phyloP scores from a whole-genome alignment of 2,329 filamentous ascomycete genomes.

The Fusarium mexicanum region DNA sequence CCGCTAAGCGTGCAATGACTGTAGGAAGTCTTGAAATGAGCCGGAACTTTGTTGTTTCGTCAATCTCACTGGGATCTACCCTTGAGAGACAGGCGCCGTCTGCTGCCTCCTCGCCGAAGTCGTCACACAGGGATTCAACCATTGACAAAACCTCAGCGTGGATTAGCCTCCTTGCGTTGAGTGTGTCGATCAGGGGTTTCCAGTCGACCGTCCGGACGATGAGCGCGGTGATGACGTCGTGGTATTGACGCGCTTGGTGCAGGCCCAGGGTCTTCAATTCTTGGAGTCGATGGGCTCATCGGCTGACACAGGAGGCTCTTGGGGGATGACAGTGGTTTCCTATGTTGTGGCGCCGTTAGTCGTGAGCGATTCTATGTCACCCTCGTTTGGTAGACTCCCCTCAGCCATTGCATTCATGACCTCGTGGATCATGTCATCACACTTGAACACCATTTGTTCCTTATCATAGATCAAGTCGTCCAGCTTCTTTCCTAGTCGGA shows the following conservation, averaged over 20 bases:
- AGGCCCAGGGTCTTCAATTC: not conserved
- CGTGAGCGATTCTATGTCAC: not conserved
- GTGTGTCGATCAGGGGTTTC: not conserved
- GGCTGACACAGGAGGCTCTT: not conserved
- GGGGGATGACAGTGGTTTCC: not conserved
- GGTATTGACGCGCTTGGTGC: not conserved
- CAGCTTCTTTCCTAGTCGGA: not conserved
- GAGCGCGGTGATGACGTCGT: not conserved
- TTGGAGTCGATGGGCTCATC: not conserved
- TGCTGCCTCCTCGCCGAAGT: not conserved
- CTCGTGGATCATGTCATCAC: not conserved
- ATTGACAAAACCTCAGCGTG: not conserved
- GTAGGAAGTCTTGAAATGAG: not conserved
- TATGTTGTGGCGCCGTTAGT: too few species aligned
- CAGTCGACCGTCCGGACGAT: not conserved
- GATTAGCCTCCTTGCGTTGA: not conserved
- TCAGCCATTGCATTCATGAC: not conserved
- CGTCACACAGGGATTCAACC: not conserved
- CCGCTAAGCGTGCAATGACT: not conserved
- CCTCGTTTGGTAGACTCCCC: not conserved
- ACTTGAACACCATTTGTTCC: not conserved
- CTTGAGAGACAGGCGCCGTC: not conserved
- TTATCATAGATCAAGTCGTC: not conserved
- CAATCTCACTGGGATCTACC: not conserved
- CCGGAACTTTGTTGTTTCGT: not conserved